Evolutionary conservation across 148 eudicot species (phyloP).

Genomic region (Rhododendron griersonianum): DNA sequence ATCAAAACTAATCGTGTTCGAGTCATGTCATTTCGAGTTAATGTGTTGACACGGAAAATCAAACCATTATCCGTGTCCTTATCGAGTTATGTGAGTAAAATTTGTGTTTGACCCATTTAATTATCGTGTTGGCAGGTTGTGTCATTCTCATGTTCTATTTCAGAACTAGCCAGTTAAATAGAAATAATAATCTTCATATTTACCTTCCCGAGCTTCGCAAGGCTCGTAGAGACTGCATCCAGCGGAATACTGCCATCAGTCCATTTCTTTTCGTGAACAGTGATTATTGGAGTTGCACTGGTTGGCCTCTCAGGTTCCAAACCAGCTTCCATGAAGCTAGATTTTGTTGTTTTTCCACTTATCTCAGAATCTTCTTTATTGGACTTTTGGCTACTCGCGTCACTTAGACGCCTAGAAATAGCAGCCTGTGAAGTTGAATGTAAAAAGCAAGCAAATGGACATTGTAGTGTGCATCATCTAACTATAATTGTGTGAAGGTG

Average conservation of each 20-base stretch:
- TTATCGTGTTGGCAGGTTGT: no score
- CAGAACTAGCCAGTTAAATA: background rate
- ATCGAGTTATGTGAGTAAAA: no score
- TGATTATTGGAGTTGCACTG: constrained; percentile 44
- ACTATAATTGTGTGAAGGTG: background rate
- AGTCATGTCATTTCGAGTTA: no score
- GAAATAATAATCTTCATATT: background rate
- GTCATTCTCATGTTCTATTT: background rate
- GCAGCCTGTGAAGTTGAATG: constrained; percentile 60
- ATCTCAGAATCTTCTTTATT: constrained; percentile 40
- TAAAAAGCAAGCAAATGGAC: background rate
- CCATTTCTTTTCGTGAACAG: constrained; percentile 97
- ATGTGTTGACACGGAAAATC: no score
- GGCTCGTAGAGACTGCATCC: constrained; percentile 55
- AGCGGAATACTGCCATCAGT: constrained; percentile 89
- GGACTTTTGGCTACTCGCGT: constrained; percentile 46
- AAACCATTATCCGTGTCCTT: no score
- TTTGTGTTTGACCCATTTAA: no score
- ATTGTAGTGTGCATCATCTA: background rate
- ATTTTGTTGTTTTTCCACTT: constrained; percentile 40
- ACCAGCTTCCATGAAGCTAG: constrained; percentile 27
- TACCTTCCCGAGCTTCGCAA: constrained; percentile 97
- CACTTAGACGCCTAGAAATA: constrained; percentile 84
- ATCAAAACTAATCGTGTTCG: no score
- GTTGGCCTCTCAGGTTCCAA: constrained; percentile 36